Base-by-base conservation (phyloP, 768 basidiomycete species). In the Lentinus brumalis region DNA sequence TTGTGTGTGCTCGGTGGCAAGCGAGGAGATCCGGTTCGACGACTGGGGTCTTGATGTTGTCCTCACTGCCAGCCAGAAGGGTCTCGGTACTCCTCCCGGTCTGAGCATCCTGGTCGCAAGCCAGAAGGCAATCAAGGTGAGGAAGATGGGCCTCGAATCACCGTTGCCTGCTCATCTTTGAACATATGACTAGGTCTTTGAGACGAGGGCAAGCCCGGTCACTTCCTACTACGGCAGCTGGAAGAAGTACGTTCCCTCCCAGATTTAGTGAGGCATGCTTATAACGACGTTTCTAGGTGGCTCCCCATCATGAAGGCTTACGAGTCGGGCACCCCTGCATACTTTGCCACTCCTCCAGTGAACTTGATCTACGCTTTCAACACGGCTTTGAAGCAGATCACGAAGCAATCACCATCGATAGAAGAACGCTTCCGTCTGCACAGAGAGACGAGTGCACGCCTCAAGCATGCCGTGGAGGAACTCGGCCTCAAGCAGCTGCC, bases 261-360 rank as follows among this genome's bases (percentile, higher is more conserved):
- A 38, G 59, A 18, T 41, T 18, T 40, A n/a, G 9, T 5, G 44
- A 31, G 32, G n/a, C 35, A 45, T 35, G 30, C 29, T 54, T 59
- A 57, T 46, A 41, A 30, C 14, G 30, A 38, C 15, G 57, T 35
- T 3, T 35, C 12, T 35, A 91, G 90, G 68, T 94, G 92, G 92
- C 79, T 96, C 47, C 94, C 94, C 1, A 87, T 97, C 71, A 98
- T 98, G 96, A 84, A 88, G 68, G 87, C 89, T 3, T 99, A 98
- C 73, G 95, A 98, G 77, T 75, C 77, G 59, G 92, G 92, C 60
- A 76, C 76, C 11, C 81, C 93, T 0, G 88, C 88, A 18, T 98
- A 98, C 80, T 98, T 98, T 74, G 96, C 96, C 8, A 98, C 95
- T 0, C 92, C 94, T 2, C 95, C 94, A 8, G 92, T 96, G 60